Conservation (phyloP, 441 rosid genomes). For the Codiaeum variegatum region DNA sequence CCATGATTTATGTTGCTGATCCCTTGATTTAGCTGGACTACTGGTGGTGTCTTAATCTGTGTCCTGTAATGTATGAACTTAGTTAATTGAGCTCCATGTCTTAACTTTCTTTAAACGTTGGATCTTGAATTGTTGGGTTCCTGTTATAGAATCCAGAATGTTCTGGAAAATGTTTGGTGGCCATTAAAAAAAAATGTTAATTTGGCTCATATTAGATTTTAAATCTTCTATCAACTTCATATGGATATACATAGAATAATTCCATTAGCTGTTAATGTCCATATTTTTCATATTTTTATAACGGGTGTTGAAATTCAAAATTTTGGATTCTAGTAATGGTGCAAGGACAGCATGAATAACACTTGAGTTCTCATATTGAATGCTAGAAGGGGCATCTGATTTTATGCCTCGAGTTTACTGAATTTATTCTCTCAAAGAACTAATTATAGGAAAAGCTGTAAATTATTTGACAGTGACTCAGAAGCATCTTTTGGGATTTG, state of each 20-base stretch:
- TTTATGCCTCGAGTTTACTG: not conserved
- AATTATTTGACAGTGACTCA: too few species aligned
- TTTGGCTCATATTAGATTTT: not conserved
- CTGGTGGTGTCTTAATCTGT: not conserved
- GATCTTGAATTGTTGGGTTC: not conserved
- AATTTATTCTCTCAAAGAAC: not conserved
- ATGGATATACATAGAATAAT: not conserved
- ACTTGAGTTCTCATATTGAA: not conserved
- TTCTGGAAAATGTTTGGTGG: not conserved
- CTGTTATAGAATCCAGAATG: not conserved
- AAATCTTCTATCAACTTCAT: not conserved
- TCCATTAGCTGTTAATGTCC: not conserved
- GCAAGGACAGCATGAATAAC: not conserved
- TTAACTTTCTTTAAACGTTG: not conserved
- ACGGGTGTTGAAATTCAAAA: not conserved
- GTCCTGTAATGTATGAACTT: not conserved
- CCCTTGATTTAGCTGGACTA: conserved; percentile 1
- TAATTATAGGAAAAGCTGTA: not conserved
- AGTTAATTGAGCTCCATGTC: not conserved
- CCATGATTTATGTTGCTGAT: not conserved
- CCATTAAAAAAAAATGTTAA: not conserved
- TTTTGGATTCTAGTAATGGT: not conserved
- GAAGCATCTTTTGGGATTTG: not conserved
- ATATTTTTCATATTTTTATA: not conserved
- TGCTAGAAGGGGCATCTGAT: not conserved